Conservation (phyloP, 768 basidiomycete species). For the Fomitopsis serialis region DNA sequence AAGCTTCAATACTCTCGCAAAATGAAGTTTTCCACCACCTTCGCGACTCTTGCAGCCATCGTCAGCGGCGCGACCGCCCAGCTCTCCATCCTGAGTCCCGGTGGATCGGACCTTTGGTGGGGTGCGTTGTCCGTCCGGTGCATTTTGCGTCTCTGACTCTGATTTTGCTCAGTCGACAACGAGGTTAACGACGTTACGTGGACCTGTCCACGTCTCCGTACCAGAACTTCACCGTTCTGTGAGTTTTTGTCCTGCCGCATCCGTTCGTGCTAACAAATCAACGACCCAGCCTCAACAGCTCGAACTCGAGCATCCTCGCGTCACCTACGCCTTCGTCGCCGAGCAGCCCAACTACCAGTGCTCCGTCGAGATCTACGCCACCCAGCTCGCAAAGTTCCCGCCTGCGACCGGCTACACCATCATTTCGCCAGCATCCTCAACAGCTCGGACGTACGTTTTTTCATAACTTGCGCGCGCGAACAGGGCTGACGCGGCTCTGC, state of each 20-base stretch:
- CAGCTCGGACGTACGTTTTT: conserved; percentile 42
- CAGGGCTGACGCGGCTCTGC: not conserved
- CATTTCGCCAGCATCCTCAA: conserved; percentile 46
- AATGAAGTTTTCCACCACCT: conserved; percentile 31
- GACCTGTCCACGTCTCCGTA: conserved; percentile 43
- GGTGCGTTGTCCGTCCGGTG: conserved; percentile 33
- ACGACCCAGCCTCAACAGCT: conserved; percentile 38
- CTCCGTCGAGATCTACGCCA: conserved; percentile 44
- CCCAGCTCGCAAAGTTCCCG: conserved; percentile 35
- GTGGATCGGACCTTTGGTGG: conserved; percentile 48
- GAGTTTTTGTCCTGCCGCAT: conserved; percentile 22
- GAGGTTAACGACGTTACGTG: conserved; percentile 56
- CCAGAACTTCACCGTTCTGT: conserved; percentile 47
- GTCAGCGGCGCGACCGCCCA: conserved; percentile 33
- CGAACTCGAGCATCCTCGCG: conserved; percentile 32
- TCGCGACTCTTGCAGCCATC: conserved; percentile 34
- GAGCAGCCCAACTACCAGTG: conserved; percentile 53
- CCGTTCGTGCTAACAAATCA: conserved; percentile 9
- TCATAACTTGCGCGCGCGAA: not conserved
- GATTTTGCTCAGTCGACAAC: conserved; percentile 40
- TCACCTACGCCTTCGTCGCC: conserved; percentile 42
- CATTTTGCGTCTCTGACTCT: not conserved
- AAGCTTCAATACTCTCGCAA: conserved; percentile 2
- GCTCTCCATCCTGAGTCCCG: conserved; percentile 42
- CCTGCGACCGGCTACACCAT: conserved; percentile 44